Evolutionary conservation across 2,329 filamentous ascomycete genomes (phyloP), one percentile per base, ranked within the genome.

Genomic region (Fusarium xyrophilum): DNA sequence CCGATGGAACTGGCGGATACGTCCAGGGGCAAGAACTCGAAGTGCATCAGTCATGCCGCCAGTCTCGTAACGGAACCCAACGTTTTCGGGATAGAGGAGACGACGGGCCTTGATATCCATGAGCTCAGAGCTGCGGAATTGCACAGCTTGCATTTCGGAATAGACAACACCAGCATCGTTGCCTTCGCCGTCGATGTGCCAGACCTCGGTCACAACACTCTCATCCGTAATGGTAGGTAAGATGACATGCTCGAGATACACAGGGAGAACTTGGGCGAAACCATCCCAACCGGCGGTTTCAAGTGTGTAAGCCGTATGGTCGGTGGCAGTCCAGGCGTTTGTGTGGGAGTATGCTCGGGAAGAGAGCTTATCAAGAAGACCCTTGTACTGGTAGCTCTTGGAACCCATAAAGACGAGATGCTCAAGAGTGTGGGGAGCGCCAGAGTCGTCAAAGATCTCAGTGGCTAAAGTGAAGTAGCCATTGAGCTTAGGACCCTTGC

Each of bases 121-220:
- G 61, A 98, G 87, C 77, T 97, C 93, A 11, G 85, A 84, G 69
- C 91, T 89, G 54, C 88, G 90, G 76, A 97, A 97, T 76, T 98
- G 92, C 4, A 97, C 89, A 27, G 90, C 96, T 80, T 99, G 96
- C 96, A 99, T 99, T 80, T 99, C 96, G 0, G 95, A 97, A 80
- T 99, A 99, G 12, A 99, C 96, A 3, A 97, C 94, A 67, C 93
- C 96, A 42, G 96, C 96, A 84, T 99, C 96, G 68, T 98, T 91
- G 59, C 96, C 96, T 70, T 92, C 89, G 19, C 93, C 95, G 76
- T 99, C 93, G 57, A 99, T 88, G 77, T 99, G 96, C 81, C 97
- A 93, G 3, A 99, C 96, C 79, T 99, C 96, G 5, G 96, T 99
- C 69, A 95, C 91, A 77, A 96, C 97, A 14, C 89, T 93, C 58